Conservation (phyloP, 345 rosid genomes). For the Pistacia vera region DNA sequence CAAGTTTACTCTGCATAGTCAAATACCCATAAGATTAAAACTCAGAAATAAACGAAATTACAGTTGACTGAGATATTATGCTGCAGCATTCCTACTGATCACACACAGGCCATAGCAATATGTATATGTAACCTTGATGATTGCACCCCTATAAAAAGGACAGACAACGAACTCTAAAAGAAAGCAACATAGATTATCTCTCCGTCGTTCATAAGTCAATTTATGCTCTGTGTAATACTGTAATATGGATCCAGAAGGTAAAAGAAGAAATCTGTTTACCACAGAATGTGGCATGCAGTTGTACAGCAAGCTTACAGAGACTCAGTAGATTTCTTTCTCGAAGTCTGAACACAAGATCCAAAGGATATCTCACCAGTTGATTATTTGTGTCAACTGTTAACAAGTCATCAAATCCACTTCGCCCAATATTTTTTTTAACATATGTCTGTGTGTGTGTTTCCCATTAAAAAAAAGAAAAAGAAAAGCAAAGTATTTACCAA, state of each 20-base stretch:
- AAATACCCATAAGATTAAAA: background rate
- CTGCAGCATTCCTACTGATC: background rate
- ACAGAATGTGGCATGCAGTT: background rate
- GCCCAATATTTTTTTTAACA: no score
- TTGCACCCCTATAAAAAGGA: background rate
- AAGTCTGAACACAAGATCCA: background rate
- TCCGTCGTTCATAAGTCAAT: background rate
- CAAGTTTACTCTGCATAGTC: slow-evolving; percentile 59
- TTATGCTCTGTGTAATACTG: background rate
- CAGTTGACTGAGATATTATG: background rate
- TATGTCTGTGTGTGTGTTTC: background rate
- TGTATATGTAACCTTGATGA: background rate
- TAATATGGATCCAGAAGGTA: background rate
- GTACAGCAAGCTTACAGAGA: background rate
- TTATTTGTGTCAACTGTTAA: background rate
- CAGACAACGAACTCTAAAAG: background rate
- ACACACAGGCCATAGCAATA: background rate
- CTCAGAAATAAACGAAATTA: background rate
- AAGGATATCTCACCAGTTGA: background rate
- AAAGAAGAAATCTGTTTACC: background rate
- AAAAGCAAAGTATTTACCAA: background rate
- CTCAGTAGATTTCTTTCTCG: background rate
- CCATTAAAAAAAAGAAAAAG: no score
- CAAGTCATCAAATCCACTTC: no score
- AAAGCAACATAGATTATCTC: background rate